Conservation (phyloP, 305 asterid species). For the Rubia balearica region DNA sequence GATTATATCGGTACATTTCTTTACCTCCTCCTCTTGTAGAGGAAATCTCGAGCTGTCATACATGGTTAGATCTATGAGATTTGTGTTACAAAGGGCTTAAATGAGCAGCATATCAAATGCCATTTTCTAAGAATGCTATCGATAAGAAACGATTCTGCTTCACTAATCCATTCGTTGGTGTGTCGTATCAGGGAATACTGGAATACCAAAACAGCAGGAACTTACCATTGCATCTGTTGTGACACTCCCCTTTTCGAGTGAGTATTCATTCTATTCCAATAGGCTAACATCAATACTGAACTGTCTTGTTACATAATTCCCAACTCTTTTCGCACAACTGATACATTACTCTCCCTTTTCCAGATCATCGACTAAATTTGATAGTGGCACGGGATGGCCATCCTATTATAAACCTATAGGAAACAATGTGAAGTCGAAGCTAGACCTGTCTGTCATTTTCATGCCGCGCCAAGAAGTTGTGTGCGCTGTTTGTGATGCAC, state of each 20-base stretch:
- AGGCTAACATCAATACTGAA: background rate
- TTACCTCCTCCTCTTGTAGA: background rate
- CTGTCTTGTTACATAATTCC: background rate
- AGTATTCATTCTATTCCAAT: conserved; percentile 16
- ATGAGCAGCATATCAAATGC: background rate
- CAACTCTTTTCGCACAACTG: conserved; percentile 3
- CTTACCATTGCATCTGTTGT: conserved; percentile 81
- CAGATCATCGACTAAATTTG: conserved; percentile 83
- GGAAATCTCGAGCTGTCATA: background rate
- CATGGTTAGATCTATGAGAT: background rate
- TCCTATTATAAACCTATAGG: conserved; percentile 70
- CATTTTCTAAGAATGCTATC: background rate
- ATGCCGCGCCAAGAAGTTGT: conserved; percentile 86
- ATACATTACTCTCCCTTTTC: conserved; percentile 8
- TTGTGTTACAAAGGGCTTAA: background rate
- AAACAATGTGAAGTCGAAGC: conserved; percentile 70
- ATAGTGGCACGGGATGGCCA: conserved; percentile 96
- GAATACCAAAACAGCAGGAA: conserved; percentile 75
- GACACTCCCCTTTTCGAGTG: conserved; percentile 83
- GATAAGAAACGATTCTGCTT: background rate
- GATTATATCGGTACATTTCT: background rate
- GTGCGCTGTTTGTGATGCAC: conserved; percentile 78
- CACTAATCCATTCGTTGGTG: background rate
- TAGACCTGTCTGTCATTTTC: conserved; percentile 73
- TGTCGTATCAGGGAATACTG: conserved; percentile 61